Evolutionary conservation across 1,139 yeast species (phyloP).

Genomic region (Eremothecium gossypii): DNA sequence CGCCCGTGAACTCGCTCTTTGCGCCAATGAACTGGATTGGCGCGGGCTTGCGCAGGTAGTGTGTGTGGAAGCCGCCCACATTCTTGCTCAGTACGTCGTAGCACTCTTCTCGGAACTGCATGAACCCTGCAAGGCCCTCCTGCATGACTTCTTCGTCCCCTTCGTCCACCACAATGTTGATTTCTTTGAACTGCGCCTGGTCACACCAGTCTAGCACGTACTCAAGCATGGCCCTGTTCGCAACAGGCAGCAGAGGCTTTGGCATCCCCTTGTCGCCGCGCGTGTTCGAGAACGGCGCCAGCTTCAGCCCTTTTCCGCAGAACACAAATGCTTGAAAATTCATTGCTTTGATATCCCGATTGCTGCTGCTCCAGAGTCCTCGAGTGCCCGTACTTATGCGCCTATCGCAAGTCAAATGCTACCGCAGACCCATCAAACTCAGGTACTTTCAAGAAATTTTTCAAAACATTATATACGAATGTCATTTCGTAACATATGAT

Average conservation of each 20-base stretch:
- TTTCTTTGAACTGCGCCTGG: constrained; percentile 62
- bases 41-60: constrained; percentile 28
- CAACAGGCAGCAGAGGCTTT: constrained; percentile 83
- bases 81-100: constrained; percentile 22
- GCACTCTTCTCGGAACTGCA: constrained; percentile 23
- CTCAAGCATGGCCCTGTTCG: constrained; percentile 81
- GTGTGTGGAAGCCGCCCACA: constrained; percentile 19
- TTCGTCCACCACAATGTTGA: constrained; percentile 44
- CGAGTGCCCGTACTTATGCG: not conserved
- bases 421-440: not conserved
- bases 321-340: constrained; percentile 86
- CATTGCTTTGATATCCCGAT: constrained; percentile 35
- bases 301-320: constrained; percentile 73
- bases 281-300: constrained; percentile 62
- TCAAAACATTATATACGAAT: constrained; percentile 1
- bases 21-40: constrained; percentile 41
- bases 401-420: not conserved
- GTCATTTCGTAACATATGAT: not conserved
- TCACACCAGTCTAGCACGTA: constrained; percentile 92
- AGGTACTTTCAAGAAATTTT: not conserved
- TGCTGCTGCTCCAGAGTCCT: not conserved
- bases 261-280: constrained; percentile 45
- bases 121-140: constrained; percentile 17
- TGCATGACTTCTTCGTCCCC: constrained; percentile 29
- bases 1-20: constrained; percentile 53